These are phyloP conservation scores for Leccinellum luteum DNA, from an alignment of 768 basidiomycete species.

Conservation along the genomic window DNA sequence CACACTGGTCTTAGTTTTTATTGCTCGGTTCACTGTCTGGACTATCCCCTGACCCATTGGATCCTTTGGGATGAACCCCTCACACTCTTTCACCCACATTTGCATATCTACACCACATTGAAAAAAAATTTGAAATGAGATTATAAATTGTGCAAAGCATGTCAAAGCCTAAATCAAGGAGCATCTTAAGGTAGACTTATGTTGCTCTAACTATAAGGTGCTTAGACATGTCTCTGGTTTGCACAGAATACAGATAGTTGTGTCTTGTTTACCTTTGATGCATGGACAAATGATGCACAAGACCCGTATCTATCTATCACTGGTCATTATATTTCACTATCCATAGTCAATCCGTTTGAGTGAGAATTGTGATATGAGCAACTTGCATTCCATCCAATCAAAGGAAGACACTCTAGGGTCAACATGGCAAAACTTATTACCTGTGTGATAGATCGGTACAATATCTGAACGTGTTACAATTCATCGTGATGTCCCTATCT, in stretches of 20 bases:
- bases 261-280: slow-evolving; percentile 13
- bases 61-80: too few species aligned
- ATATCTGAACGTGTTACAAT: background rate
- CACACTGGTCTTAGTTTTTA: too few species aligned
- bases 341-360: background rate
- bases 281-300: slow-evolving; percentile 13
- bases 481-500: too few species aligned
- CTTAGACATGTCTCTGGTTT: too few species aligned
- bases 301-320: slow-evolving; percentile 18
- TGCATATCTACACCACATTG: too few species aligned
- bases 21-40: too few species aligned
- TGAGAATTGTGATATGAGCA: background rate
- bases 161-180: background rate
- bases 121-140: background rate
- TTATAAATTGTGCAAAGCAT: background rate
- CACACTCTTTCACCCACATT: too few species aligned
- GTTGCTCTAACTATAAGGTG: too few species aligned
- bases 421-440: background rate
- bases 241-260: background rate
- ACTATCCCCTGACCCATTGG: too few species aligned
- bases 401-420: background rate
- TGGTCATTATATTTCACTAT: slow-evolving; percentile 13
- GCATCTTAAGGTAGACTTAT: background rate
- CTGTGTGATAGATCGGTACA: background rate
- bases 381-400: background rate